Conservation (phyloP, 805 yeast genomes). For the Yarrowia keelungensis region DNA sequence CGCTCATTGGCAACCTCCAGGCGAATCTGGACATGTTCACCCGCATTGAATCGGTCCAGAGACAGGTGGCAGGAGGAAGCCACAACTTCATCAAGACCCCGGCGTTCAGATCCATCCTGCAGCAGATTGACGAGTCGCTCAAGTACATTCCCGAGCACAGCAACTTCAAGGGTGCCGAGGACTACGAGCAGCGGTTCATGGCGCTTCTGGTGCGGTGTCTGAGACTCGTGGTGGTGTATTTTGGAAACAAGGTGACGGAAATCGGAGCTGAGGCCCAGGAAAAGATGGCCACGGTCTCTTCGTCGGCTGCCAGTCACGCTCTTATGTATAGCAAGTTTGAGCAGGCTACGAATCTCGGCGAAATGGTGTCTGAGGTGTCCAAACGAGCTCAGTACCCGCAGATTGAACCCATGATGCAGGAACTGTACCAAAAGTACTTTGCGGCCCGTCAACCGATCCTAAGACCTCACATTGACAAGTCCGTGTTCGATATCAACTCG, state of each 20-base stretch:
- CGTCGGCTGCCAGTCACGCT: conserved; percentile 51
- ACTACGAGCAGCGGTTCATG: conserved; percentile 73
- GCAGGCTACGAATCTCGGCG: conserved; percentile 52
- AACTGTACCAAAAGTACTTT: conserved; percentile 70
- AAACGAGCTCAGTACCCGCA: conserved; percentile 56
- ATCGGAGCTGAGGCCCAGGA: conserved; percentile 41
- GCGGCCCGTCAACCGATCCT: conserved; percentile 61
- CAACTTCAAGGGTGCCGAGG: conserved; percentile 72
- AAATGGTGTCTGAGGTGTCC: conserved; percentile 52
- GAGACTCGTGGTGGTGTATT: conserved; percentile 73
- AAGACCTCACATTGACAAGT: conserved; percentile 52
- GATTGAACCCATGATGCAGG: conserved; percentile 70
- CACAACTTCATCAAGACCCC: conserved; percentile 36
- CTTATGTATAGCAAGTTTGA: conserved; percentile 71
- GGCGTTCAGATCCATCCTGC: conserved; percentile 61
- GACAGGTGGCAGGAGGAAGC: conserved; percentile 35
- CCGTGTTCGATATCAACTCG: conserved; percentile 49
- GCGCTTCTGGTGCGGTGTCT: conserved; percentile 85
- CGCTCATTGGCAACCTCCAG: conserved; percentile 56
- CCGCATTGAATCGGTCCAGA: conserved; percentile 64
- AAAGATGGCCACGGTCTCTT: conserved; percentile 35
- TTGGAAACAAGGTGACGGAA: conserved; percentile 53
- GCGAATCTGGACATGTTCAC: conserved; percentile 67
- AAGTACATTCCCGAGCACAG: conserved; percentile 61
- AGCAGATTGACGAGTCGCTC: conserved; percentile 70